Evolutionary conservation across 345 rosid genomes (phyloP), one percentile per base, ranked within the genome.

Genomic region (Euphorbia tirucalli): DNA sequence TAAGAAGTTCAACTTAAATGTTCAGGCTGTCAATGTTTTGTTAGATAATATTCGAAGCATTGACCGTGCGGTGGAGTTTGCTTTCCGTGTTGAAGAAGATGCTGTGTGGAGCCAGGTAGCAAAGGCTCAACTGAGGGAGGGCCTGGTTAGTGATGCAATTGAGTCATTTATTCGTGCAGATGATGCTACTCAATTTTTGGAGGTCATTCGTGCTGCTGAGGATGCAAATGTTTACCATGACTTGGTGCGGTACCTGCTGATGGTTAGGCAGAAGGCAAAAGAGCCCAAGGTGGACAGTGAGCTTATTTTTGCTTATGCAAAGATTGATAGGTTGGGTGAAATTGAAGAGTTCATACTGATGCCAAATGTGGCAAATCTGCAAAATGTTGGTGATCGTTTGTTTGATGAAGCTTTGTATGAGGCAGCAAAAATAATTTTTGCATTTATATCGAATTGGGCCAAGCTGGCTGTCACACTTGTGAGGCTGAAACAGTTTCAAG

Each of bases 361-460:
- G 97, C 99, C 99, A 31, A 95, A 92, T 74, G 98, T 95, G 77
- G 99, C 99, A 30, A 95, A 89, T 79, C 93, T 95, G 9, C 99
- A 86, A 87, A 83, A 43, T 77, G 99, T 90, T 55, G 99, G 99
- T 61, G 99, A 95, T 81, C 94, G 97, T 56, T 79, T 95, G 77
- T 92, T 84, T 78, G 97, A 90, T 7, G 97, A 92, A 82, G 80
- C 82, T 48, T 81, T 95, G 1, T 95, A 95, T 15, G 97, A 95
- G 82, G 99, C 99, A 74, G 99, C 99, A 46, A 95, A 93, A 74
- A 92, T 92, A 56, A 88, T 95, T 66, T 95, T 84, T 84, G 90
- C 97, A n/a, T 95, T 92, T 79, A 89, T 95, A 81, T 93, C 99
- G 6, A 95, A 95, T 90, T 95, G 99, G 99, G 98, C 94, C 68